A percentile compares a stretch with the other conserved stretches of the same genome.
Evolutionary conservation across 2,329 filamentous ascomycete genomes (phyloP).

Genomic region (Emydomyces testavorans): DNA sequence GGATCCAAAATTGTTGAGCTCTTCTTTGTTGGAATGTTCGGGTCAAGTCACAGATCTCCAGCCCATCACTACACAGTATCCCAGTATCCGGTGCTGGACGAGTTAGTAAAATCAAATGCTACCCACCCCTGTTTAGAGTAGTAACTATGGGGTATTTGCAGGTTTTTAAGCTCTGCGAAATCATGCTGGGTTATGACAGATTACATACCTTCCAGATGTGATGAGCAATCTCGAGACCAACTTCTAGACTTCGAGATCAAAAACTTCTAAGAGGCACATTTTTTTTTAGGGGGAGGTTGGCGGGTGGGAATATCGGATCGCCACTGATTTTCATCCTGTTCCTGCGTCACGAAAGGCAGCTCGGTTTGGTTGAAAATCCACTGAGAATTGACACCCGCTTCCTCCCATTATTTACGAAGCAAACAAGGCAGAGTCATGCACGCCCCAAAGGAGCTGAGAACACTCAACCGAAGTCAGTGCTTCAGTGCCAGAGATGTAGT

Average conservation of each 20-base stretch:
- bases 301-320: too few species aligned
- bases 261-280: slow-evolving; percentile 4
- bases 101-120: slow-evolving; percentile 10
- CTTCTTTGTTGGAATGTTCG: slow-evolving; percentile 5
- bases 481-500: too few species aligned
- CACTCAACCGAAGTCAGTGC: not conserved
- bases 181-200: not conserved
- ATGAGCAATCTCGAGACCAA: not conserved
- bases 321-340: not conserved
- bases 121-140: slow-evolving; percentile 5
- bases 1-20: too few species aligned
- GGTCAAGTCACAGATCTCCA: too few species aligned
- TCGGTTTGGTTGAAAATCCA: slow-evolving; percentile 6
- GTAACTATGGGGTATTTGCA: slow-evolving; percentile 2
- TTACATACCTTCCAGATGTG: slow-evolving; percentile 2
- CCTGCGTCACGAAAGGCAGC: slow-evolving; percentile 3
- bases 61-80: not conserved
- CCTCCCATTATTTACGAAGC: not conserved
- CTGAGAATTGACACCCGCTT: slow-evolving; percentile 5
- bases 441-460: not conserved
- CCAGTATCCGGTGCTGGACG: not conserved
- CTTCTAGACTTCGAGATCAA: not conserved
- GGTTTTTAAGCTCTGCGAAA: not conserved
- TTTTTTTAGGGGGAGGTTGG: not conserved
- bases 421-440: not conserved